Conservation (phyloP, 176 grass and related monocot species). For the Hsuehochloa calcarea region DNA sequence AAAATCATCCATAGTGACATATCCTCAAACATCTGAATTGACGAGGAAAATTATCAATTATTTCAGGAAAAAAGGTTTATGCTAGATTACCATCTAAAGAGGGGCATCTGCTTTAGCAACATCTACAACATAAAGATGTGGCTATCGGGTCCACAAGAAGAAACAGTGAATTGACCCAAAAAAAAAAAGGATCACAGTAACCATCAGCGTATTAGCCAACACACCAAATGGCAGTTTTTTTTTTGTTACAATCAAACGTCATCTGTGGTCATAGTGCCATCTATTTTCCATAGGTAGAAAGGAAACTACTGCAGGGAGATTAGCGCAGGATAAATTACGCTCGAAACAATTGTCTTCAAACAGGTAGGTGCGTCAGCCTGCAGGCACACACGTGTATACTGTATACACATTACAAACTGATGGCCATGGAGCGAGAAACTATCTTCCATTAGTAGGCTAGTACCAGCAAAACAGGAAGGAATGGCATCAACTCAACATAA, state of each 20-base stretch:
- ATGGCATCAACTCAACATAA: neutral
- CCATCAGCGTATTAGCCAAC: too few relatives aligned
- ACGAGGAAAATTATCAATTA: too few relatives aligned
- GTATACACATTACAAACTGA: neutral
- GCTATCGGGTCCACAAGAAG: too few relatives aligned
- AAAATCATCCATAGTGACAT: too few relatives aligned
- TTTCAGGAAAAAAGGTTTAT: too few relatives aligned
- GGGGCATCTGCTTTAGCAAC: too few relatives aligned
- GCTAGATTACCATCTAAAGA: too few relatives aligned
- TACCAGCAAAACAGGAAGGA: neutral
- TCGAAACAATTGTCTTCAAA: neutral
- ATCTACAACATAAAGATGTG: too few relatives aligned
- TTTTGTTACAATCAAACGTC: neutral
- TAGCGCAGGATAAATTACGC: neutral
- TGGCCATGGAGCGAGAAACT: neutral
- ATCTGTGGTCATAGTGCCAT: neutral
- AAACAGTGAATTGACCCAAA: too few relatives aligned
- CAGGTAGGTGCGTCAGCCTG: neutral
- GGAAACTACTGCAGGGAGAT: neutral
- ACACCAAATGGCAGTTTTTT: neutral
- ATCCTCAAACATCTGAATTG: too few relatives aligned
- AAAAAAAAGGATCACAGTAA: too few relatives aligned
- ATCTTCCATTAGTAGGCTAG: neutral
- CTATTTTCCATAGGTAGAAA: neutral
- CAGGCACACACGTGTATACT: neutral